phyloP scores from a whole-genome alignment of 2,329 filamentous ascomycete species.

The Talaromyces amestolkiae region DNA sequence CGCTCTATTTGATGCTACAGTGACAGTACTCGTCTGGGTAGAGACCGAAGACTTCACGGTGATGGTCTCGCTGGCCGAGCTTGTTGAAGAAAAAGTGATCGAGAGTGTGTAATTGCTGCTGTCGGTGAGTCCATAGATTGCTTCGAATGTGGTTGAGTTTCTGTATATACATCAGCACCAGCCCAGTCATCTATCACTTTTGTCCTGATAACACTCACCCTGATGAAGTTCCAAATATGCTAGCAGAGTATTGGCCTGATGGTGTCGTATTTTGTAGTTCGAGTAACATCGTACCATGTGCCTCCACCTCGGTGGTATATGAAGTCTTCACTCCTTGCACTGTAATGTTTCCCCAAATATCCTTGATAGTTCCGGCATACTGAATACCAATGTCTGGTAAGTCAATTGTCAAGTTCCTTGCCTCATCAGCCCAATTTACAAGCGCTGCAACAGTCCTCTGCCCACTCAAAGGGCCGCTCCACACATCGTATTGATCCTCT shows the following conservation, averaged over 20 bases:
- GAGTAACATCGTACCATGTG: conserved; percentile 34
- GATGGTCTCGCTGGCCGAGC: conserved; percentile 16
- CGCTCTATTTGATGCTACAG: conserved; percentile 16
- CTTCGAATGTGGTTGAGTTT: conserved; percentile 9
- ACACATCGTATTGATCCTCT: conserved; percentile 52
- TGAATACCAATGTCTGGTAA: conserved; percentile 43
- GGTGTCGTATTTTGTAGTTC: conserved; percentile 28
- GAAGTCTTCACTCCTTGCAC: conserved; percentile 25
- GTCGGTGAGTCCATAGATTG: conserved; percentile 31
- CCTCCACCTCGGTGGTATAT: conserved; percentile 27
- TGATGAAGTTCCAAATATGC: conserved; percentile 20
- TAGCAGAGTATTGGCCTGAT: conserved; percentile 25
- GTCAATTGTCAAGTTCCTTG: conserved; percentile 44
- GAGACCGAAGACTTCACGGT: neutral
- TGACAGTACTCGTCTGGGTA: conserved; percentile 1
- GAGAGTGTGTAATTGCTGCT: conserved; percentile 28
- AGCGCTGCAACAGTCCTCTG: conserved; percentile 46
- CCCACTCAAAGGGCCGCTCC: conserved; percentile 50
- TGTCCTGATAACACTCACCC: no score
- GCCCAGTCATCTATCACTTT: no score
- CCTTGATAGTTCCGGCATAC: conserved; percentile 33
- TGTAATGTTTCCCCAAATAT: conserved; percentile 31
- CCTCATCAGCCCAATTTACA: conserved; percentile 52
- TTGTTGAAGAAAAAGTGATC: conserved; percentile 22
- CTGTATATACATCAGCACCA: neutral